Evolutionary conservation across 768 basidiomycete genomes (phyloP), one percentile per base, ranked within the genome.

Genomic region (Suillus americanus): DNA sequence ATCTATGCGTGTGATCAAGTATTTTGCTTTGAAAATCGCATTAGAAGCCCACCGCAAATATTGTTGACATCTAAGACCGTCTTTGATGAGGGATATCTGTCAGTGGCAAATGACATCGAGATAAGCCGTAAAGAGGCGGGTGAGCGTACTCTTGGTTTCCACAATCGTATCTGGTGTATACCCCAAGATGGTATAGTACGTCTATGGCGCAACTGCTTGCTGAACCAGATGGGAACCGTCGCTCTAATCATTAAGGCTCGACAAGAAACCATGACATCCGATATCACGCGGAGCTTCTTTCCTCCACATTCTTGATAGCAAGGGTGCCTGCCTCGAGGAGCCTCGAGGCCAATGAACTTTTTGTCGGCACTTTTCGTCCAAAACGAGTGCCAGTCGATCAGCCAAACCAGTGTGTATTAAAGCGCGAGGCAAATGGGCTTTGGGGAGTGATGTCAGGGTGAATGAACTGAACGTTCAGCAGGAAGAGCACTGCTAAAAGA

Each of bases 101-200:
- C 9, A 54, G 35, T n/a, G 33, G 13, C 53, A 54, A 33, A n/a
- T 62, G 8, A 7, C 38, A 40, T 57, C 38, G 37, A 38, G 10
- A 57, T 57, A 40, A 16, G 56, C 38, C 16, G 16, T 37, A 25
- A 28, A 13, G 25, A 13, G 16, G 40, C 25, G 57, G 38, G 23
- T 18, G 38, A 20, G 25, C 40, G 25, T 57, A 10, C 23, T 57
- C 4, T 41, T 59, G 18, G 12, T 40, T n/a, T 84, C 87, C 61
- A 87, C 85, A 64, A 84, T 81, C 55, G 82, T 78, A 46, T 80
- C 70, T 13, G 85, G 80, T 33, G 72, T 77, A 73, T 81, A 84
- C 38, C 64, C 81, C 71, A 33, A 88, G 88, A 73, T 86, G 81
- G 73, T 87, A 84, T 25, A 91, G 80, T 18, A 85, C 82, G 74